Base-by-base conservation (phyloP, 345 rosid genomes). In the Salix viminalis region DNA sequence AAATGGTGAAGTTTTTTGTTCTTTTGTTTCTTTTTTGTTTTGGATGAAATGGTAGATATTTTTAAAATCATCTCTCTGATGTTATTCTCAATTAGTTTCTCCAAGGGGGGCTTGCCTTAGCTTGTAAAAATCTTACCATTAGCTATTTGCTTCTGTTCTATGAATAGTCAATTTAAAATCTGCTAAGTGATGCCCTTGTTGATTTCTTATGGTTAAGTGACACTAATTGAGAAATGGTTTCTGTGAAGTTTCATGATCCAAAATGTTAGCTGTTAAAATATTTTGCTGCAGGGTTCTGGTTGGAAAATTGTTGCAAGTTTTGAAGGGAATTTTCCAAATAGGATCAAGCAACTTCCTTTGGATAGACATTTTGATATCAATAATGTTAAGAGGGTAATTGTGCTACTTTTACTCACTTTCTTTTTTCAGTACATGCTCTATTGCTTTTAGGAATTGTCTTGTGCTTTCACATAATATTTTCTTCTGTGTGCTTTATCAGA, bases 281-380 rank as follows among this genome's bases (percentile, higher is more conserved):
- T 26, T 46, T 39, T 42, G 12, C 75, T 86, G 81, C 86, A 96
- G 99, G 99, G 99, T 81, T 89, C 87, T 85, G 99, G 99, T 76
- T 94, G 97, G 98, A 96, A 93, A 84, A 85, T 96, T 85, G 99
- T 96, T 81, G 92, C 97, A 56, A 91, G 97, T 84, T 96, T 96
- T 81, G 99, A 96, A 85, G 99, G 98, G 13, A 94, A 85, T 85
- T 94, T 96, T 67, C 99, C 99, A 67, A 92, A 81, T 76, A 88
- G 97, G 79, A 91, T 96, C 79, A 96, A 96, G 91, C 94, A 94
- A 81, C 97, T 96, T 37, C 99, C 99, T 64, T 79, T 96, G 81
- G 99, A 96, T 73, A 94, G 91, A 79, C 97, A 96, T 85, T 96
- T 96, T 83, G 97, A 96, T 82, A 77, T 96, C 70, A 90, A 87